Base-by-base conservation (phyloP, 352 stramenopile species). In the Phytopythium boreale region DNA sequence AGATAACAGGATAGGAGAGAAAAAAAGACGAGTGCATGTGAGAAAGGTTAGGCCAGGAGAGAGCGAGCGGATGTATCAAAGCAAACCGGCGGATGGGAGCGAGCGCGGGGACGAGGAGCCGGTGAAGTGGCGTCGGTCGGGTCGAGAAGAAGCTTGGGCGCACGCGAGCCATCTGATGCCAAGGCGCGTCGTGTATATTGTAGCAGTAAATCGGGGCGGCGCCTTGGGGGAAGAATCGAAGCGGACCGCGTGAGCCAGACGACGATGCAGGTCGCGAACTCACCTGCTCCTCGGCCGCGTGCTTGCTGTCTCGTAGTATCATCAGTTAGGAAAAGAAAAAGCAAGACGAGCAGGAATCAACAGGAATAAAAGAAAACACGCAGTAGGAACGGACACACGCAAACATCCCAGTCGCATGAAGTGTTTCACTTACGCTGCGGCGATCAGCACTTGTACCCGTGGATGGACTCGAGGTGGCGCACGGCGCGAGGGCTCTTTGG, bases 401-500 rank as follows among this genome's bases (percentile, higher is more conserved):
- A 14, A 39, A 39, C 34, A 29, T 8, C n/a, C 14, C n/a, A 55
- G 22, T 43, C 14, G 37, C 14, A 34, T 39, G 1, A 55, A 31
- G 26, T n/a, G 27, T 19, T 41, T 43, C 51, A 44, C 26, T 58
- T 39, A 44, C 31, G 31, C 19, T 8, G 17, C 50, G 7, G 22
- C n/a, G 14, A 43, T 58, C 36, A 44, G 10, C 29, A 71, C 24
- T 80, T 76, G 69, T 90, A 88, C 31, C 70, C 74, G 19, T 88
- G 78, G 57, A 87, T 90, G 46, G 78, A 87, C 37, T 90, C 82
- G 20, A 86, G 62, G 37, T 88, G 82, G 2, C 68, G 63, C 27
- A 87, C 76, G 1, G 82, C 74, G 1, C 80, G 82, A 36, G 82
- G 82, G 29, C 80, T 91, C 63, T 91, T 89, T 0, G 82, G 80